Percentiles rank a stretch among this genome's conserved stretches.
Conservation (phyloP, 352 stramenopile species). For the Phytophthora colocasiae region DNA sequence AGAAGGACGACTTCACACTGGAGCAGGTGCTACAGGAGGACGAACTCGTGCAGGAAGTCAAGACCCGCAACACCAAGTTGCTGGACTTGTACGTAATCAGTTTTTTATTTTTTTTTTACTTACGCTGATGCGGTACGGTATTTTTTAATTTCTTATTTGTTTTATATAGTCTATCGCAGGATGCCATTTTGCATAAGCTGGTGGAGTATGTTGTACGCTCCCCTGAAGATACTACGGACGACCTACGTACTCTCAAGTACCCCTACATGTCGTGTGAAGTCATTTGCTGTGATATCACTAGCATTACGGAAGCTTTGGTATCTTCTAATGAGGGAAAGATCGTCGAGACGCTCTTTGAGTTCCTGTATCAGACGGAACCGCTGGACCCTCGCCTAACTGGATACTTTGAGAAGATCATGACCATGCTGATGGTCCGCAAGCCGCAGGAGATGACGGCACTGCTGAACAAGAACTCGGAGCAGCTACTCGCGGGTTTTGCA, state of each 20-base stretch:
- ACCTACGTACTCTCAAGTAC: slow-evolving; percentile 89
- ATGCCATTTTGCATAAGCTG: slow-evolving; percentile 70
- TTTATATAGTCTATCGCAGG: slow-evolving; percentile 71
- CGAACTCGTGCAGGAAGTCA: slow-evolving; percentile 98
- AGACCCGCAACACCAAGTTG: slow-evolving; percentile 95
- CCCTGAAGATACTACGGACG: slow-evolving; percentile 56
- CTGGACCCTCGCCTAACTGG: slow-evolving; percentile 95
- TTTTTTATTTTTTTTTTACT: not conserved
- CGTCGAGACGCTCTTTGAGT: slow-evolving; percentile 93
- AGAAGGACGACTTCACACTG: slow-evolving; percentile 93
- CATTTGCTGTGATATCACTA: slow-evolving; percentile 96
- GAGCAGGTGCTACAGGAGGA: slow-evolving; percentile 96
- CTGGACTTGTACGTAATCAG: slow-evolving; percentile 91
- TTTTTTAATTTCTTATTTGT: slow-evolving; percentile 7
- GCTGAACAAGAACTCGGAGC: slow-evolving; percentile 85
- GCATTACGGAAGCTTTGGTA: slow-evolving; percentile 93
- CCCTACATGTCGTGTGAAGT: slow-evolving; percentile 98
- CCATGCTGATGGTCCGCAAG: slow-evolving; percentile 90
- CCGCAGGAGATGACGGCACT: slow-evolving; percentile 85
- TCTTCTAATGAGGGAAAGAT: slow-evolving; percentile 61
- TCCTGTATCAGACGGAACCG: slow-evolving; percentile 82
- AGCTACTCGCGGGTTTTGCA: slow-evolving; percentile 73
- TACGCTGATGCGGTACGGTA: not conserved
- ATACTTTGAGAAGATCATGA: slow-evolving; percentile 97
- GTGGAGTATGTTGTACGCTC: slow-evolving; percentile 79